Evolutionary conservation across 768 basidiomycete species (phyloP), one percentile per base, ranked within the genome.

Genomic region (Amanita molliuscula): DNA sequence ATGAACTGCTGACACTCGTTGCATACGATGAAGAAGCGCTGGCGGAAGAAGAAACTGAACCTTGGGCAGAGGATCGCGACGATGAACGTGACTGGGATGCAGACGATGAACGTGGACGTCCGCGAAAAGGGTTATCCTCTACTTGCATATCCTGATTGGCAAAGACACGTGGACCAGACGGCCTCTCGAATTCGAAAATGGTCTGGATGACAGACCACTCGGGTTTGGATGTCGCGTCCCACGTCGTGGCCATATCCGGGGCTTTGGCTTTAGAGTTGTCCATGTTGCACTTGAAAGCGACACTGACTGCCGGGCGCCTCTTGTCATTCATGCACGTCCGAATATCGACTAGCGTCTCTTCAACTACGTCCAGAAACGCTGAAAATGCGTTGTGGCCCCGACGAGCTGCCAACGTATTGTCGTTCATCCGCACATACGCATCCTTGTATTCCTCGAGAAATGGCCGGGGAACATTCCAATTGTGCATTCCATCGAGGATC

Each of bases 171-270:
- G 9, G 11, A 5, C 20, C 3, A 25, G 35, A 6, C 18, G 35
- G 46, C 25, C 35, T 37, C 16, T 47, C 20, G 10, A 47, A 47
- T 47, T 47, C 46, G 26, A 47, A 38, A 8, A 47, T 47, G n/a
- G 46, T 38, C 46, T 47, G 46, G 35, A 47, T 47, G 11, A 47
- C 34, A 5, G 46, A 26, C 46, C 46, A 47, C 5, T 47, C 35
- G 6, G 46, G 34, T 37, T 37, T 47, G 46, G 46, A 47, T 16
- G 46, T 47, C 35, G 36, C 23, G 23, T 47, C 46, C 46, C 46
- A 47, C 2, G 34, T 25, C 16, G 46, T 47, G 20, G 36, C 20
- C 25, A 47, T 47, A 25, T 47, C 46, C 10, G 46, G 46, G n/a
- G 16, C 23, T 8, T 37, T 35, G 21, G 34, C n/a, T 13, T 26